Conservation (phyloP, 2,329 filamentous ascomycete genomes). For the Penicillium glabrum region DNA sequence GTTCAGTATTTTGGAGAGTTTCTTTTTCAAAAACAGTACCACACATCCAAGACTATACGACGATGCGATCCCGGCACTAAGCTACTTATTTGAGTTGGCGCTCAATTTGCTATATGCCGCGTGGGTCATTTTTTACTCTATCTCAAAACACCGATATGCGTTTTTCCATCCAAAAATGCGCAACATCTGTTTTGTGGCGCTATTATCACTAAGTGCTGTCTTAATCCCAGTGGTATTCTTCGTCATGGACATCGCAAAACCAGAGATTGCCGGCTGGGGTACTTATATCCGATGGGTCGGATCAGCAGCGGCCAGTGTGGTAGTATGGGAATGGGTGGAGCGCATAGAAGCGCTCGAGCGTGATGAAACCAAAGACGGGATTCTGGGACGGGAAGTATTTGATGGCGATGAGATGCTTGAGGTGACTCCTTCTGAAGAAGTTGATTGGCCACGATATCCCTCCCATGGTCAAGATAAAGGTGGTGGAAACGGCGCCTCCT, state of each 20-base stretch:
- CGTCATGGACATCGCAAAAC: slow-evolving; percentile 82
- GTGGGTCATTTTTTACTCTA: slow-evolving; percentile 89
- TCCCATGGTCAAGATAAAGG: slow-evolving; percentile 40
- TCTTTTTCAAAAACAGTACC: slow-evolving; percentile 54
- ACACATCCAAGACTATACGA: slow-evolving; percentile 72
- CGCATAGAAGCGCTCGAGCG: slow-evolving; percentile 88
- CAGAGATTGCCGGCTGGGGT: slow-evolving; percentile 85
- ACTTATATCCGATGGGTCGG: slow-evolving; percentile 97
- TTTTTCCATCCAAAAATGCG: slow-evolving; percentile 90
- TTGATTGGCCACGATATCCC: slow-evolving; percentile 46
- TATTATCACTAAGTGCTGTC: slow-evolving; percentile 76
- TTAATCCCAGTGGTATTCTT: slow-evolving; percentile 91
- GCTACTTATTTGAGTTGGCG: slow-evolving; percentile 85
- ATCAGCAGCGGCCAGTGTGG: slow-evolving; percentile 88
- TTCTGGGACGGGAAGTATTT: slow-evolving; percentile 85
- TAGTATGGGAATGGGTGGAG: slow-evolving; percentile 98
- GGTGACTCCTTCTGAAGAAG: slow-evolving; percentile 58
- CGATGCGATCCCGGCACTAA: slow-evolving; percentile 86
- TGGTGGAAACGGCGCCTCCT: slow-evolving; percentile 35
- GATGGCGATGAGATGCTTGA: slow-evolving; percentile 93
- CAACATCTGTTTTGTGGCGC: slow-evolving; percentile 78
- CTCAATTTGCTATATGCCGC: slow-evolving; percentile 85
- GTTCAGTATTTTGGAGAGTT: slow-evolving; percentile 90
- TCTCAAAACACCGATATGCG: slow-evolving; percentile 88
- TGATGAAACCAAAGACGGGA: slow-evolving; percentile 91